Evolutionary conservation across 345 rosid genomes (phyloP).

Genomic region (Corymbia maculata): DNA sequence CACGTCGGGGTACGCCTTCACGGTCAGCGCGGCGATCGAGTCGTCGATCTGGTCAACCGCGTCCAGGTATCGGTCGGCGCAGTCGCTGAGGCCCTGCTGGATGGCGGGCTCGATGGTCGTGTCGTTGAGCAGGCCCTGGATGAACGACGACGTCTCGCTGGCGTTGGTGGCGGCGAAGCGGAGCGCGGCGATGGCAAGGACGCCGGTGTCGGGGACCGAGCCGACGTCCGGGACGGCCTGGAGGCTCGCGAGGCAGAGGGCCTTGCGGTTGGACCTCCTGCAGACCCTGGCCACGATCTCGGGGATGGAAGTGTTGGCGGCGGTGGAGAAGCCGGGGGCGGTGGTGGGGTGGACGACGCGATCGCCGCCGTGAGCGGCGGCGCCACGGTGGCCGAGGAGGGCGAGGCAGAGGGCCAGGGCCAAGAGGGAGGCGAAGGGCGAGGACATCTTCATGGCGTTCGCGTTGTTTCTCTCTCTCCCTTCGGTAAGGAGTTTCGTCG

Average conservation of each 20-base stretch:
- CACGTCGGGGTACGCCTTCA: slow-evolving; percentile 21
- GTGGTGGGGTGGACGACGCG: too few relatives aligned
- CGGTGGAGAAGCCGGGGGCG: neutral
- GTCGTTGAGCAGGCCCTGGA: slow-evolving; percentile 10
- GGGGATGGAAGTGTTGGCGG: neutral
- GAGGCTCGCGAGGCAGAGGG: slow-evolving; percentile 39
- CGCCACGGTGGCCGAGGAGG: neutral
- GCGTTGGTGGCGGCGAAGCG: slow-evolving; percentile 35
- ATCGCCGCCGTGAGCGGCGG: neutral
- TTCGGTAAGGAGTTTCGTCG: neutral
- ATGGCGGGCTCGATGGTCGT: slow-evolving; percentile 23
- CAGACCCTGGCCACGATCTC: slow-evolving; percentile 23
- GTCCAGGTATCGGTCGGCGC: slow-evolving; percentile 39
- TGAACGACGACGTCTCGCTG: slow-evolving; percentile 20
- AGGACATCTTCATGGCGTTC: slow-evolving; percentile 9
- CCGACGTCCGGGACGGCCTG: slow-evolving; percentile 20
- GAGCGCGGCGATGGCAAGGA: slow-evolving; percentile 42
- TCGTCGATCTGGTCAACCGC: slow-evolving; percentile 55
- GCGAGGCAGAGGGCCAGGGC: slow-evolving; percentile 4
- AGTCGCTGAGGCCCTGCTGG: slow-evolving; percentile 54
- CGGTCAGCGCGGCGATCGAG: slow-evolving; percentile 37
- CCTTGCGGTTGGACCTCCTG: slow-evolving; percentile 17
- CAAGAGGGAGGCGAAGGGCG: slow-evolving; percentile 2
- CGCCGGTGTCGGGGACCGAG: slow-evolving; percentile 18
- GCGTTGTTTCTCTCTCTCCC: neutral